Evolutionary conservation across 768 basidiomycete genomes (phyloP).

Genomic region (Tylopilus rubrobrunneus): DNA sequence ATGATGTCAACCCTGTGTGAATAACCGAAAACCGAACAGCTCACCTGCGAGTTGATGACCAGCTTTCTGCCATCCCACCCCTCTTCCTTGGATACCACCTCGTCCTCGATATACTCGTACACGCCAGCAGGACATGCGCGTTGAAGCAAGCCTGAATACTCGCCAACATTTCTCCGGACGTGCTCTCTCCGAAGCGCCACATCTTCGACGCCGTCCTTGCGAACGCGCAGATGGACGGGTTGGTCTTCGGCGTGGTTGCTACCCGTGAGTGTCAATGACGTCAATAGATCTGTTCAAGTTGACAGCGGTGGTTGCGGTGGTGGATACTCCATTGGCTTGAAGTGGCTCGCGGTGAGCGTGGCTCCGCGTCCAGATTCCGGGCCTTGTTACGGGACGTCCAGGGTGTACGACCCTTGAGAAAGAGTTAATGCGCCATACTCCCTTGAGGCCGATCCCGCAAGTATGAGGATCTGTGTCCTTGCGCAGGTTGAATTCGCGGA

Average conservation of each 20-base stretch:
- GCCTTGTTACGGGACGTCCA: slow-evolving; percentile 84
- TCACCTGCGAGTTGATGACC: slow-evolving; percentile 95
- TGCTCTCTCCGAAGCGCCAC: slow-evolving; percentile 52
- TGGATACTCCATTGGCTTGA: slow-evolving; percentile 81
- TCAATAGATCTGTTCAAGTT: slow-evolving; percentile 92
- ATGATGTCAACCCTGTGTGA: not conserved
- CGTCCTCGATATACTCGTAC: slow-evolving; percentile 90
- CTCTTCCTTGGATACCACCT: slow-evolving; percentile 43
- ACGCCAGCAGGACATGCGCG: slow-evolving; percentile 92
- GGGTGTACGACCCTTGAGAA: slow-evolving; percentile 81
- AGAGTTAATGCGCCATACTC: slow-evolving; percentile 87
- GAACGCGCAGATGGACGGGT: slow-evolving; percentile 81
- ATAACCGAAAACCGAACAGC: slow-evolving; percentile 11
- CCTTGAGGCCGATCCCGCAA: slow-evolving; percentile 94
- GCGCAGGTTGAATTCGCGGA: slow-evolving; percentile 71
- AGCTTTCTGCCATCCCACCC: slow-evolving; percentile 82
- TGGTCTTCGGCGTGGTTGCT: slow-evolving; percentile 99
- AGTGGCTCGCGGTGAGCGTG: slow-evolving; percentile 64
- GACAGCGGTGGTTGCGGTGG: slow-evolving; percentile 84
- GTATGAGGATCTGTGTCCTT: slow-evolving; percentile 77
- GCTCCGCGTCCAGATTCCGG: slow-evolving; percentile 54
- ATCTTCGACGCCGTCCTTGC: slow-evolving; percentile 37
- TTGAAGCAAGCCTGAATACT: slow-evolving; percentile 86
- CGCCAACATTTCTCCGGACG: slow-evolving; percentile 66
- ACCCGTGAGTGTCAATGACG: slow-evolving; percentile 82